phyloP scores from a whole-genome alignment of 148 eudicot species.

The Persicaria maculosa region DNA sequence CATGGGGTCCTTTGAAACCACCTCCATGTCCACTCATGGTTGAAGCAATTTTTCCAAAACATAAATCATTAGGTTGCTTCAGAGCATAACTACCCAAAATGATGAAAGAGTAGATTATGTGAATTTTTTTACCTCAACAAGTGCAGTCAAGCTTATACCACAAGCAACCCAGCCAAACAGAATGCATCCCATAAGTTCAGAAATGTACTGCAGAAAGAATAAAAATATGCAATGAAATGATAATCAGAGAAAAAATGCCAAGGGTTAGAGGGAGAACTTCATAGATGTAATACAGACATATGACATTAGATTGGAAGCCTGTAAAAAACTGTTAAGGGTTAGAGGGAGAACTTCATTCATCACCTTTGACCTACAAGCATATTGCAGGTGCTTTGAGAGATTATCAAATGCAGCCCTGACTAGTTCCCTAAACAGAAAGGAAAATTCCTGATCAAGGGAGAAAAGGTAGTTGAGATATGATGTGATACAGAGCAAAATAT shows the following conservation, averaged over 20 bases:
- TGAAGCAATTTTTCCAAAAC: background rate
- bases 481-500: conserved; percentile 12
- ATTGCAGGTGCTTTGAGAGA: conserved; percentile 58
- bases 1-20: background rate
- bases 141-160: conserved; percentile 72
- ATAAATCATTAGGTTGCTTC: background rate
- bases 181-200: conserved; percentile 75
- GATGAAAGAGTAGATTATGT: background rate
- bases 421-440: conserved; percentile 52
- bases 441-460: background rate
- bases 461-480: conserved; percentile 6
- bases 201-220: conserved; percentile 58
- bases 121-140: conserved; percentile 61
- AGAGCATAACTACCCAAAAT: background rate
- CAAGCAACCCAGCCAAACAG: conserved; percentile 82
- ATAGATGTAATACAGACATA: too few species aligned
- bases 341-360: background rate
- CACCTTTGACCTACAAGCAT: conserved; percentile 71
- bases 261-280: too few species aligned
- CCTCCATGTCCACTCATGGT: conserved; percentile 3
- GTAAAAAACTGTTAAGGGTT: background rate
- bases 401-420: conserved; percentile 64
- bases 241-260: background rate
- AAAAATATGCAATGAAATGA: background rate
- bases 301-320: background rate